These are phyloP conservation scores for Rhodamnia argentea DNA, from an alignment of 345 rosid species.

Conservation along the genomic window DNA sequence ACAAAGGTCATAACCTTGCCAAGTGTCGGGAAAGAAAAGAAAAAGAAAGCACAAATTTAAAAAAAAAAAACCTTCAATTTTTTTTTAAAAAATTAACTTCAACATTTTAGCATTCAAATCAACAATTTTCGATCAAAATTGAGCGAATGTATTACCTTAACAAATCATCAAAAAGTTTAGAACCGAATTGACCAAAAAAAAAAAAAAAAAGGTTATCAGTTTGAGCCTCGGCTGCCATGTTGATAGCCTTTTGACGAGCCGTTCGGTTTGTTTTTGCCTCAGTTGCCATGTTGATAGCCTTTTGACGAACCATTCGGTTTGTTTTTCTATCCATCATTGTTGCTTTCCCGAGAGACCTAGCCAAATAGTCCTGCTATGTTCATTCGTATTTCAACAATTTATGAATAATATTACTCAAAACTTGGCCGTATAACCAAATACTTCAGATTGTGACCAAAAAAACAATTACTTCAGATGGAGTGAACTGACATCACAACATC, in stretches of 20 bases:
- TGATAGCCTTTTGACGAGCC: not conserved
- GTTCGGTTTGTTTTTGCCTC: not conserved
- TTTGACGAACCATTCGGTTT: not conserved
- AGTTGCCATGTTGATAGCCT: not conserved
- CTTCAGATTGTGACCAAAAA: not conserved
- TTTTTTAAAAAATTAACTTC: too few relatives aligned
- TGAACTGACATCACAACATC: not conserved
- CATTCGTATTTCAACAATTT: not conserved
- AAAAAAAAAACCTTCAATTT: too few relatives aligned
- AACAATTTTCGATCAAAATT: too few relatives aligned
- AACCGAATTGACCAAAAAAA: too few relatives aligned
- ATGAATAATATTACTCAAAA: not conserved
- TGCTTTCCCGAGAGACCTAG: not conserved
- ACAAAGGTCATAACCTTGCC: too few relatives aligned
- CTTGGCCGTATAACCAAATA: not conserved
- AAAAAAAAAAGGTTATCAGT: too few relatives aligned
- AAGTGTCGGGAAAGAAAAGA: too few relatives aligned
- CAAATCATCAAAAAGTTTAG: too few relatives aligned
- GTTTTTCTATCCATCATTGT: not conserved
- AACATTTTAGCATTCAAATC: too few relatives aligned
- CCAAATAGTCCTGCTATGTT: not conserved
- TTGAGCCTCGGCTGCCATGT: not conserved
- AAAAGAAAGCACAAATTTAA: too few relatives aligned
- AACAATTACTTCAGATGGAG: not conserved
- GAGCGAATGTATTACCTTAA: too few relatives aligned